Base-by-base conservation (phyloP, 805 yeast genomes). In the Lipomyces kockii region DNA sequence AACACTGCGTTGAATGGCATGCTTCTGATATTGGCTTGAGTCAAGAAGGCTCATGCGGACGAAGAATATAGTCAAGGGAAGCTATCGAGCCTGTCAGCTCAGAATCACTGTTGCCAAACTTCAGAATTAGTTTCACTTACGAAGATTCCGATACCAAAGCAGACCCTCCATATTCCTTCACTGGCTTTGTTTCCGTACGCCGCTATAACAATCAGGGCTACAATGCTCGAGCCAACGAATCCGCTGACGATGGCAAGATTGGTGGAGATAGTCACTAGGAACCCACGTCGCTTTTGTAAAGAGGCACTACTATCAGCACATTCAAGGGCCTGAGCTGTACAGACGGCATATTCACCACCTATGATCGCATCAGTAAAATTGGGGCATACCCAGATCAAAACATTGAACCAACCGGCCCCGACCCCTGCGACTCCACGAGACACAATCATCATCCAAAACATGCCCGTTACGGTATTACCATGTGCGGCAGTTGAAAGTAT, bases 271-370 rank as follows among this genome's bases (percentile, higher is more conserved):
- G 49, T 43, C 8, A 43, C 49, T n/a, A 43, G 49, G 6, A 43
- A n/a, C 20, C 49, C 49, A 43, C 49, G 49, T 7, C 49, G 49
- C n/a, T 14, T n/a, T 43, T n/a, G 49, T n/a, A 43, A 6, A 1
- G n/a, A n/a, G 6, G 3, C 20, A 43, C 20, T 43, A n/a, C 49
- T 43, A n/a, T 43, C 49, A 14, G 49, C 49, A 43, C 22, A 17
- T n/a, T 43, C 49, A 17, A 43, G 49, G 6, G 49, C 49, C 49
- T 43, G 49, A 14, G 49, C 49, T 0, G 49, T 43, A 17, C 49
- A 43, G 49, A 43, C 49, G 20, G 49, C 49, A n/a, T 43, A 43
- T 43, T 43, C 49, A 3, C 49, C 49, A 43, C 49, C 49, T 43
- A n/a, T 35, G 14, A 9, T 11, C 14, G 12, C 39, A 35, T 35